Percentiles rank a stretch among this genome's conserved stretches.
Evolutionary conservation across 164 flowering plant species (phyloP).

Genomic region (Tetrastigma voinierianum): DNA sequence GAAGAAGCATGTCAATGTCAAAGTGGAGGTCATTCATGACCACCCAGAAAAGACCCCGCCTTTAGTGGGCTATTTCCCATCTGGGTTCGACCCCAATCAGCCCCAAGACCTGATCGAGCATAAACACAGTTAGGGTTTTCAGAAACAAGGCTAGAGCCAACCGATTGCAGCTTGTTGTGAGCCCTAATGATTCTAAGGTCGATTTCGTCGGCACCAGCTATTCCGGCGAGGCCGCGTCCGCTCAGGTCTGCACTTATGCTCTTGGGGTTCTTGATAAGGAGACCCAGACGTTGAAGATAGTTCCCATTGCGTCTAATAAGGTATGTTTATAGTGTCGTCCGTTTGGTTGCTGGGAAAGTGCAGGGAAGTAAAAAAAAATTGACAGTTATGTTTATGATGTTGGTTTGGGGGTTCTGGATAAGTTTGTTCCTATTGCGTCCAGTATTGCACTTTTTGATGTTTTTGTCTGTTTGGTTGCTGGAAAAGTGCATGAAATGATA

Average conservation of each 20-base stretch:
- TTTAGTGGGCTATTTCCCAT: slow-evolving; percentile 54
- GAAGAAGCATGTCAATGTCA: slow-evolving; percentile 19
- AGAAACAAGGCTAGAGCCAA: slow-evolving; percentile 21
- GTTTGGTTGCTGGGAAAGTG: neutral
- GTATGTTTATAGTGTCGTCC: slow-evolving; percentile 22
- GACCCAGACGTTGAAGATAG: slow-evolving; percentile 48
- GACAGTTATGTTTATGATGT: too few relatives aligned
- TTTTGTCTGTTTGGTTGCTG: neutral
- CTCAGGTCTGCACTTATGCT: slow-evolving; percentile 55
- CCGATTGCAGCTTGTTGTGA: slow-evolving; percentile 65
- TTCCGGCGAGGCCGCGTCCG: slow-evolving; percentile 59
- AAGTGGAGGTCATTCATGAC: slow-evolving; percentile 23
- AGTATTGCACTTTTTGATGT: neutral
- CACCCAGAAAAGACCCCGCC: slow-evolving; percentile 37
- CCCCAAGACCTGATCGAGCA: too few relatives aligned
- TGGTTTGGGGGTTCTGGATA: too few relatives aligned
- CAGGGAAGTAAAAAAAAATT: neutral
- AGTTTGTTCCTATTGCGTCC: neutral
- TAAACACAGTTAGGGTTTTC: slow-evolving; percentile 34
- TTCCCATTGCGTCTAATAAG: slow-evolving; percentile 79
- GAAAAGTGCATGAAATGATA: too few relatives aligned
- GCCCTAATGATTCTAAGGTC: slow-evolving; percentile 42
- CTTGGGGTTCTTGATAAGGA: slow-evolving; percentile 80
- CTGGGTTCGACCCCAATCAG: slow-evolving; percentile 36
- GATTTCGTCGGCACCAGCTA: slow-evolving; percentile 72